A percentile compares a stretch with the other conserved stretches of the same genome.
Conservation (phyloP, 306 rosid species). For the Abrus precatorius region DNA sequence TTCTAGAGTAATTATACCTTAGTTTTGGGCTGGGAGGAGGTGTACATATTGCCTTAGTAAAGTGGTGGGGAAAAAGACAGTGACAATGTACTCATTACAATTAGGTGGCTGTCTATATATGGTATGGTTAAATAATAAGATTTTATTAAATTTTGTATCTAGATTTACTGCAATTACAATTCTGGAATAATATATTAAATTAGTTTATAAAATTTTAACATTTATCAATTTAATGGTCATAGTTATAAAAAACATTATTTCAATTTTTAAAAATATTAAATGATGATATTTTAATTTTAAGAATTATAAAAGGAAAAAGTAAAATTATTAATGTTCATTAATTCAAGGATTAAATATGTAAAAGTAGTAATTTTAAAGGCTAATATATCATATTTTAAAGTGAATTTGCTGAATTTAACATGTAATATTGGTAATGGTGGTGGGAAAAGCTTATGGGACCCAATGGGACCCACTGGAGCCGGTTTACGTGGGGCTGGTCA, state of each 20-base stretch:
- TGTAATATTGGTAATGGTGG: constrained; percentile 10
- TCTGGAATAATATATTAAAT: neutral
- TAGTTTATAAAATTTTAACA: too few species aligned
- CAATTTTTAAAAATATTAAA: too few species aligned
- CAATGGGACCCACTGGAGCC: constrained; percentile 53
- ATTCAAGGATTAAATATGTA: neutral
- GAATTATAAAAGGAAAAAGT: neutral
- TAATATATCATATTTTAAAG: neutral
- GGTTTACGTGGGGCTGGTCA: constrained; percentile 46
- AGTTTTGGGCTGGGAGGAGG: constrained; percentile 59
- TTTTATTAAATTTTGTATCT: constrained; percentile 23
- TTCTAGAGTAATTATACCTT: constrained; percentile 59
- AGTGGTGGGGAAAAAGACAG: constrained; percentile 15
- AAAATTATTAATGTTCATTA: neutral
- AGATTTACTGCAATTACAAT: neutral
- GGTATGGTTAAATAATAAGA: constrained; percentile 49
- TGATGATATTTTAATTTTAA: too few species aligned
- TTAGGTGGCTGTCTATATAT: constrained; percentile 50
- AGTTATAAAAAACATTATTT: neutral
- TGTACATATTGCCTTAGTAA: constrained; percentile 59
- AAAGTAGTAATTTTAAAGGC: neutral
- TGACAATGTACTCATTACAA: constrained; percentile 60
- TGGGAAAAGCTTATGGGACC: constrained; percentile 48
- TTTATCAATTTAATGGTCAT: neutral
- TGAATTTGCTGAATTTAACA: neutral